Percentiles rank a stretch among this genome's conserved stretches.
Evolutionary conservation across 2,329 filamentous ascomycete genomes (phyloP).

Genomic region (Gyromitra esculenta): DNA sequence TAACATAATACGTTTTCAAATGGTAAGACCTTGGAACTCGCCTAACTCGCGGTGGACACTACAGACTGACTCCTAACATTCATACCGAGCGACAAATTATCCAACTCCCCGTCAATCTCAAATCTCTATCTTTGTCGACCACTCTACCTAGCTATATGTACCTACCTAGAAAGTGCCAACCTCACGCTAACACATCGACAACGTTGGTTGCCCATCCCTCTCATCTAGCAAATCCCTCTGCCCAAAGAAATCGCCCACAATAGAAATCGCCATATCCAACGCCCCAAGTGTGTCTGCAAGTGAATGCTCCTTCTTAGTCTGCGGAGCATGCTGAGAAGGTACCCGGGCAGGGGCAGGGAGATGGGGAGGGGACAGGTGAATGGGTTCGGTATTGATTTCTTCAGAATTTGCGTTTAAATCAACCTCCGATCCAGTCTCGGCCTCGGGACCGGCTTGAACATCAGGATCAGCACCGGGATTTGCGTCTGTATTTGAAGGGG

Average conservation of each 20-base stretch:
- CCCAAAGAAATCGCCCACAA: conserved; percentile 57
- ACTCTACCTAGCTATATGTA: background rate
- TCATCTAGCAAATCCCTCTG: conserved; percentile 56
- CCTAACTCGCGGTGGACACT: background rate
- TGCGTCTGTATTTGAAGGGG: background rate
- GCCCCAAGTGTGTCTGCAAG: conserved; percentile 55
- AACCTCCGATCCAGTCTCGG: background rate
- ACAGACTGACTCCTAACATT: background rate
- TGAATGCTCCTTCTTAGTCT: conserved; percentile 11
- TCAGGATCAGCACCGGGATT: background rate
- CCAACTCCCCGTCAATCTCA: background rate
- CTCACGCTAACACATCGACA: conserved; percentile 7
- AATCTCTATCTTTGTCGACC: background rate
- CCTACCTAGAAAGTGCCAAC: background rate
- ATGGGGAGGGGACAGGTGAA: background rate
- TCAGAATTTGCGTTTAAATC: background rate
- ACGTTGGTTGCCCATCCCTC: conserved; percentile 24
- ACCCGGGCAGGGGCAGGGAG: background rate
- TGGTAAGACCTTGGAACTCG: background rate
- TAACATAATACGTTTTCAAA: background rate
- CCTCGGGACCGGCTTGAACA: background rate
- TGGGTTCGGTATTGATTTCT: conserved; percentile 11
- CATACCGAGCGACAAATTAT: background rate
- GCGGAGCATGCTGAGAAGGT: background rate
- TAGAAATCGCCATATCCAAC: conserved; percentile 57